Percentiles rank a stretch among this genome's conserved stretches.
Conservation (phyloP, 176 grass and related monocot species). For the Aegilops longissima region DNA sequence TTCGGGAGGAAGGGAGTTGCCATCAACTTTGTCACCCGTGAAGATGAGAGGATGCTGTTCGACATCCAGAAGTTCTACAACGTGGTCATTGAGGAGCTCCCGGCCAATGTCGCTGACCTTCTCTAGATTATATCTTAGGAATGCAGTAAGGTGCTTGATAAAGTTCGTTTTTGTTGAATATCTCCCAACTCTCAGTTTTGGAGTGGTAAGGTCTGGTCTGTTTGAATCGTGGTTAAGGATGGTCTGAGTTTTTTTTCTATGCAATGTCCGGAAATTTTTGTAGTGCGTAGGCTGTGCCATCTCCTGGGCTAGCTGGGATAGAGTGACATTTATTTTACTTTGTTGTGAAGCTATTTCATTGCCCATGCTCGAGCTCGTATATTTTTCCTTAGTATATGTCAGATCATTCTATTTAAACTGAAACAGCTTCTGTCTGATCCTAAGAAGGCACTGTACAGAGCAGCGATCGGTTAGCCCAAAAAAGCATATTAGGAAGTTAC, state of each 20-base stretch:
- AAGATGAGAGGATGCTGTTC: slow-evolving; percentile 71
- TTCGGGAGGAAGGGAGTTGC: slow-evolving; percentile 60
- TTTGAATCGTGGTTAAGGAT: slow-evolving; percentile 43
- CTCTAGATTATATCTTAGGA: slow-evolving; percentile 51
- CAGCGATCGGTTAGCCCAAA: too few relatives aligned
- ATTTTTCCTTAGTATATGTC: too few relatives aligned
- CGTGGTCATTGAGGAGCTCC: slow-evolving; percentile 65
- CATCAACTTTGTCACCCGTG: slow-evolving; percentile 73
- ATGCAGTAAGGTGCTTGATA: slow-evolving; percentile 36
- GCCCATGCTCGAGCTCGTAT: too few relatives aligned
- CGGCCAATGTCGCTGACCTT: slow-evolving; percentile 70
- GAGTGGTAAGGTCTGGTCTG: slow-evolving; percentile 38
- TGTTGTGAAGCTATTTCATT: background rate
- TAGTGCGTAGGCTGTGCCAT: slow-evolving; percentile 31
- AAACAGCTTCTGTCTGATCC: too few relatives aligned
- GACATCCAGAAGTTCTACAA: slow-evolving; percentile 88
- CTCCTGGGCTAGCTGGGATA: slow-evolving; percentile 31
- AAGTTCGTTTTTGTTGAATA: slow-evolving; percentile 47
- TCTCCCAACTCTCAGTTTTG: slow-evolving; percentile 43
- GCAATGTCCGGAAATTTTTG: slow-evolving; percentile 48
- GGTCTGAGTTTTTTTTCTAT: slow-evolving; percentile 26
- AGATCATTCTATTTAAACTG: too few relatives aligned
- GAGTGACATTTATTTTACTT: slow-evolving; percentile 21
- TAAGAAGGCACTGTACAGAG: too few relatives aligned
- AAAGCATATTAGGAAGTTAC: too few relatives aligned